A percentile compares a stretch with the other conserved stretches of the same genome.
Evolutionary conservation across 306 rosid genomes (phyloP).

Genomic region (Acmispon strigosus): DNA sequence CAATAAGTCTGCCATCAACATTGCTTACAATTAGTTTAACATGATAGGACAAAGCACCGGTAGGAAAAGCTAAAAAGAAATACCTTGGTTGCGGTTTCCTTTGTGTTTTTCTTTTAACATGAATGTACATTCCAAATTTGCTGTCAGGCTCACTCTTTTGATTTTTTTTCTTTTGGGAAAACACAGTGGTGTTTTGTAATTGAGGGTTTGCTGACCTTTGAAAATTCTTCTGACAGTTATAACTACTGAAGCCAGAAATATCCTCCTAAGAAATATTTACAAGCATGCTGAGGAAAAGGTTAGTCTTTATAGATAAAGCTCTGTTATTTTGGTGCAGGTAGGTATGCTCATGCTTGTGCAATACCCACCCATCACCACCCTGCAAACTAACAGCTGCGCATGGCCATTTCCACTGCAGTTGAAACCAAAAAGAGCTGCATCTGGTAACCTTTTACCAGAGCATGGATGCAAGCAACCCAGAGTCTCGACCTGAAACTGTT

Average conservation of each 20-base stretch:
- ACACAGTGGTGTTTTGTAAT: neutral
- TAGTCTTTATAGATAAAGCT: constrained; percentile 9
- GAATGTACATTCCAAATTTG: neutral
- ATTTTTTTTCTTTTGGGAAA: neutral
- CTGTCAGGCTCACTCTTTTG: neutral
- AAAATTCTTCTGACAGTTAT: constrained; percentile 56
- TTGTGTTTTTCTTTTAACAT: neutral
- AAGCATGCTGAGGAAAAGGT: constrained; percentile 52
- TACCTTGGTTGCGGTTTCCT: neutral
- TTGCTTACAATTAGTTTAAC: no score
- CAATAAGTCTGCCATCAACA: no score
- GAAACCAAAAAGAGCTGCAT: constrained; percentile 73
- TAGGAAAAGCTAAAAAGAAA: neutral
- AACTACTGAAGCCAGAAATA: constrained; percentile 62
- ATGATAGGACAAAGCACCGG: no score
- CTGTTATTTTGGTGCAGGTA: neutral
- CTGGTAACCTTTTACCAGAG: constrained; percentile 57
- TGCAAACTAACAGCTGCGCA: constrained; percentile 11
- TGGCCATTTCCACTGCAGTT: constrained; percentile 44
- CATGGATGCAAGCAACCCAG: constrained; percentile 75
- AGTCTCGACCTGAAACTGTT: constrained; percentile 36
- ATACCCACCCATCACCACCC: neutral
- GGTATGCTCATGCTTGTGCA: constrained; percentile 6
- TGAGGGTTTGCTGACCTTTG: constrained; percentile 17
- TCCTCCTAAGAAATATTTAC: constrained; percentile 79